Conservation (phyloP, 495 filamentous ascomycete species). For the Jackrogersella multiformis region DNA sequence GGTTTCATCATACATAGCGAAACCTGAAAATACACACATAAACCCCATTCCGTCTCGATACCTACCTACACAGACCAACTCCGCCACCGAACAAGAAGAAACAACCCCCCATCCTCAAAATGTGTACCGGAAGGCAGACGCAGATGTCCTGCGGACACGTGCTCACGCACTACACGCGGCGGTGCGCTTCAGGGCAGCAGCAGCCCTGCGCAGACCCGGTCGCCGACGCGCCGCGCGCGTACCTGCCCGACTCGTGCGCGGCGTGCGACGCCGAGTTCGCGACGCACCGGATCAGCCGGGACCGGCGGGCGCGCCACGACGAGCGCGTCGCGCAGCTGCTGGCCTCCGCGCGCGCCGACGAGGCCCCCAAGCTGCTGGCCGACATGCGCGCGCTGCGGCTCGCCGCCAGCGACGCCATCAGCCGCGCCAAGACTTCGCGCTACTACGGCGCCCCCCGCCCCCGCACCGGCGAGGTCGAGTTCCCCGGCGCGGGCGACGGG, state of each 20-base stretch:
- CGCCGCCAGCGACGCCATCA: neutral
- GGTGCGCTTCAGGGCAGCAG: constrained; percentile 15
- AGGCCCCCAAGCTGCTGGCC: neutral
- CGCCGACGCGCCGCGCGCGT: constrained; percentile 2
- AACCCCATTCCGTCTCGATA: too few relatives aligned
- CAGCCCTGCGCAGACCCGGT: constrained; percentile 8
- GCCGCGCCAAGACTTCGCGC: neutral
- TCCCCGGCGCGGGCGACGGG: constrained; percentile 1
- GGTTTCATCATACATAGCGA: too few relatives aligned
- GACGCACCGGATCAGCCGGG: constrained; percentile 14
- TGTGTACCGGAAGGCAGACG: constrained; percentile 38
- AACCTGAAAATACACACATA: too few relatives aligned
- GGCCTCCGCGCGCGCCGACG: neutral
- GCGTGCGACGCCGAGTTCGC: constrained; percentile 37
- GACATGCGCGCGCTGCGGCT: neutral
- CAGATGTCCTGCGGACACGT: constrained; percentile 38
- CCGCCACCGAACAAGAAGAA: too few relatives aligned
- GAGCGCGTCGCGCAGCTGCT: constrained; percentile 14
- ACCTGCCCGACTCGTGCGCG: constrained; percentile 43
- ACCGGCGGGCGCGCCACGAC: neutral
- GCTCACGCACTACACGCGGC: constrained; percentile 30
- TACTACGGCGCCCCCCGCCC: too few relatives aligned
- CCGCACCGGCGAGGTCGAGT: constrained; percentile 25
- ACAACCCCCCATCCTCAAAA: too few relatives aligned
- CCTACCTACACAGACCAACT: too few relatives aligned